Evolutionary conservation across 306 rosid genomes (phyloP).

Genomic region (Crotalaria pallida): DNA sequence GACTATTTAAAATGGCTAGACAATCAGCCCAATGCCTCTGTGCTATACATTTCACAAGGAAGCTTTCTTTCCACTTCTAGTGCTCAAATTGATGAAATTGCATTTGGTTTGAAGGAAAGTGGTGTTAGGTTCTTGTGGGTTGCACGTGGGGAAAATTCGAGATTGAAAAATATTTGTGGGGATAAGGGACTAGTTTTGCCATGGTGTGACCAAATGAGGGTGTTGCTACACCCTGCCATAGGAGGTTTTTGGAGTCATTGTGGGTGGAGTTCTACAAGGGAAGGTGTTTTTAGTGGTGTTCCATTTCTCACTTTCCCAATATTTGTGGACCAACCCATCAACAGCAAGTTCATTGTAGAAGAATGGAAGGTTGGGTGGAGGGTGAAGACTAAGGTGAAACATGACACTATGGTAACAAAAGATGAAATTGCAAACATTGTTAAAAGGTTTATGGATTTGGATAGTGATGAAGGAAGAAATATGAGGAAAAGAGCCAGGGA

Average conservation of each 20-base stretch:
- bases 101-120: slow-evolving; percentile 18
- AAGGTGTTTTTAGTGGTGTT: slow-evolving; percentile 43
- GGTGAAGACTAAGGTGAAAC: slow-evolving; percentile 19
- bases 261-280: slow-evolving; percentile 59
- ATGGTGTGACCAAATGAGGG: slow-evolving; percentile 60
- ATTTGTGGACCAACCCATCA: slow-evolving; percentile 30
- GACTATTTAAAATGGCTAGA: slow-evolving; percentile 41
- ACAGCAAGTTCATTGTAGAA: slow-evolving; percentile 35
- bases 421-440: slow-evolving; percentile 39
- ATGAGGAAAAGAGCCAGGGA: slow-evolving; percentile 36
- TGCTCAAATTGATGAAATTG: slow-evolving; percentile 45
- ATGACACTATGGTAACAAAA: slow-evolving; percentile 20
- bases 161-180: slow-evolving; percentile 33
- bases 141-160: neutral
- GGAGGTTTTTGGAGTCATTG: slow-evolving; percentile 63
- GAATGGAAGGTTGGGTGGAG: slow-evolving; percentile 65
- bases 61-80: slow-evolving; percentile 43
- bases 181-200: slow-evolving; percentile 35
- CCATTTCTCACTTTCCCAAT: slow-evolving; percentile 47
- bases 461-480: slow-evolving; percentile 23
- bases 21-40: slow-evolving; percentile 34
- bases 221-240: slow-evolving; percentile 38
- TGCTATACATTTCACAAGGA: slow-evolving; percentile 52
- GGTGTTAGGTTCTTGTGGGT: slow-evolving; percentile 48
- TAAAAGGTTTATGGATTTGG: slow-evolving; percentile 39